Evolutionary conservation across 2,329 filamentous ascomycete genomes (phyloP), one percentile per base, ranked within the genome.

Genomic region (Claviceps africana): DNA sequence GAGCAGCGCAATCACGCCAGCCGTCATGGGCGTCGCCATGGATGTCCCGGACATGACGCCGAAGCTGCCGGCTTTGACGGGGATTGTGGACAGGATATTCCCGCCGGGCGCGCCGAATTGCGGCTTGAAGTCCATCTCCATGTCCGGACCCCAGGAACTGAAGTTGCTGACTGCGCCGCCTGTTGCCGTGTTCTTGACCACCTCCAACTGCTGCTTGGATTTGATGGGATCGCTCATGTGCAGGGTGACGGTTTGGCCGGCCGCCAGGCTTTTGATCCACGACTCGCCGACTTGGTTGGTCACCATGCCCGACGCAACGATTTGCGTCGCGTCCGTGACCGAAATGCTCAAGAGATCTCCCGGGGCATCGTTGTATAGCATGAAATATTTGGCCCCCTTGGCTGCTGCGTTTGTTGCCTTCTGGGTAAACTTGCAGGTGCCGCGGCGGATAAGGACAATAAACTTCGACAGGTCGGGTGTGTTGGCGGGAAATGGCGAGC

Each of bases 341-440:
- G 9, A 15, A 11, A 25, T 35, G 10, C n/a, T n/a, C n/a, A 15
- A 21, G 19, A 37, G 13, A 8, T n/a, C 17, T 22, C 21, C 67
- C 4, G 58, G 56, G 25, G 53, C 56, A 56, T 76, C 78, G 69
- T 83, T 82, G 64, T 83, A 84, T 59, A 81, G 68, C 58, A 84
- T 65, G 52, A 85, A 64, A 56, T 82, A 82, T 60, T 75, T 73
- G 48, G 78, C 81, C 9, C 81, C 81, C 45, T 70, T 70, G 6
- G 4, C 65, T 22, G 54, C 51, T 19, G 47, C 49, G 30, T 54
- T 49, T 1, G 19, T 22, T 6, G 39, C 49, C 35, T 52, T 51
- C 22, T 30, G 30, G 3, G 10, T 15, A 9, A 25, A 59, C 1
- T 69, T 70, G 61, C 77, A 81, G 31, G 64, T 71, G 51, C 77